Evolutionary conservation across 2,329 filamentous ascomycete species (phyloP).

Genomic region (Aspergillus quadrilineatus): DNA sequence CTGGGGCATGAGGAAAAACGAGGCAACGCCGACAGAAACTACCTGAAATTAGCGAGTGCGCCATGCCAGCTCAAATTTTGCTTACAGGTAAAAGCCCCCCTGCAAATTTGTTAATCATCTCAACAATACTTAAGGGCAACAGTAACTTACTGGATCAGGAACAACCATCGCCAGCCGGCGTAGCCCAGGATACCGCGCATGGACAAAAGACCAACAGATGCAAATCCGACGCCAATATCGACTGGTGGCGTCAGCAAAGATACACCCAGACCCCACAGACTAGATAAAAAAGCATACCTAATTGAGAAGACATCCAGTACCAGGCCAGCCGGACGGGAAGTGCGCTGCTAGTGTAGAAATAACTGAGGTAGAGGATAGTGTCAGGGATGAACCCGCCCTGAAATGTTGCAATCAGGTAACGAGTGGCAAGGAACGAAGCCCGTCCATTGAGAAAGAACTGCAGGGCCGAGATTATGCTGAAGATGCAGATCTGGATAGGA

Average conservation of each 20-base stretch:
- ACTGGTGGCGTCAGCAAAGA: not conserved
- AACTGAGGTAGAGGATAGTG: conserved; percentile 60
- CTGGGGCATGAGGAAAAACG: conserved; percentile 57
- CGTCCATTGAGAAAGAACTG: conserved; percentile 50
- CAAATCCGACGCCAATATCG: not conserved
- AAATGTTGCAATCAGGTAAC: not conserved
- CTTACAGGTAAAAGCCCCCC: not conserved
- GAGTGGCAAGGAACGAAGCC: conserved; percentile 37
- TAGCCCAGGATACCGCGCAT: conserved; percentile 32
- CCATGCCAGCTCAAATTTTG: no score
- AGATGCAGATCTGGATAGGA: conserved; percentile 52
- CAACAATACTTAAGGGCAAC: not conserved
- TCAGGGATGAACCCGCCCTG: conserved; percentile 62
- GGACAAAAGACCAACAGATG: conserved; percentile 36
- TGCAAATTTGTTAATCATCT: not conserved
- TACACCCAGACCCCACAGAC: no score
- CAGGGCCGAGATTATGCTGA: conserved; percentile 34
- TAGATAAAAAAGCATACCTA: not conserved
- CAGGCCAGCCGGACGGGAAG: conserved; percentile 1
- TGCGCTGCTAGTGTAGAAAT: conserved; percentile 63
- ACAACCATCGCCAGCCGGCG: conserved; percentile 51
- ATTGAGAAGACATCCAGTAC: conserved; percentile 1
- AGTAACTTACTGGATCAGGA: conserved; percentile 58
- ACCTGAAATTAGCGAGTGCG: conserved; percentile 30
- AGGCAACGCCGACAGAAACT: conserved; percentile 52